Evolutionary conservation across 495 filamentous ascomycete genomes (phyloP).

Genomic region (Astrothelium macrocarpum): DNA sequence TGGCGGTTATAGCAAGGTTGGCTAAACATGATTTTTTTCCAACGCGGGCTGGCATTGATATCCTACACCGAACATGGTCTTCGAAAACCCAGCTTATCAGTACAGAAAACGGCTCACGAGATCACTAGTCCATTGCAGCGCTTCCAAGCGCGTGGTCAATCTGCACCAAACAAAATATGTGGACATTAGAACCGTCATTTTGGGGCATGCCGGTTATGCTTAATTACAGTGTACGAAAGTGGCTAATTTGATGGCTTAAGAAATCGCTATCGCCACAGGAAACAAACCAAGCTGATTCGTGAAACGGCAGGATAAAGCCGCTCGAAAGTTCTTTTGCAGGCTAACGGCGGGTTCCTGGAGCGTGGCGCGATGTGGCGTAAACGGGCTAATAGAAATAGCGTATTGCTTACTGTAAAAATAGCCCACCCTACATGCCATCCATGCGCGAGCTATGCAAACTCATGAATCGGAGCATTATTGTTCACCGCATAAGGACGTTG

Average conservation of each 20-base stretch:
- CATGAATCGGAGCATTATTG: slow-evolving; percentile 1
- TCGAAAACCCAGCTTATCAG: background rate
- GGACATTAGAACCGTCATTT: background rate
- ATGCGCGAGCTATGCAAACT: background rate
- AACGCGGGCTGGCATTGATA: background rate
- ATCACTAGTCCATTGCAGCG: background rate
- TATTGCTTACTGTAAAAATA: slow-evolving; percentile 8
- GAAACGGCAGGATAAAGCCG: background rate
- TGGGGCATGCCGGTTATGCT: background rate
- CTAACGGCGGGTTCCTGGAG: slow-evolving; percentile 3
- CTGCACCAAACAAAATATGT: too few species aligned
- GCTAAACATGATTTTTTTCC: background rate
- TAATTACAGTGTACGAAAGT: background rate
- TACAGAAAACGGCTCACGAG: background rate
- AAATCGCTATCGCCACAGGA: background rate
- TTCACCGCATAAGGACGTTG: background rate
- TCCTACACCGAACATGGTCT: background rate
- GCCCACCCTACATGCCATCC: background rate
- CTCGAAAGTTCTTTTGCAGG: background rate
- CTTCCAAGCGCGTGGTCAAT: background rate
- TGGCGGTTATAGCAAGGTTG: background rate
- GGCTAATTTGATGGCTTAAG: slow-evolving; percentile 1
- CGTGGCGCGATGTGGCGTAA: background rate
- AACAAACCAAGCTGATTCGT: background rate
- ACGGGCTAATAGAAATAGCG: background rate